These are phyloP conservation scores for Entomortierella chlamydospora DNA, from an alignment of 192 early-diverging fungal genomes.

Conservation along the genomic window DNA sequence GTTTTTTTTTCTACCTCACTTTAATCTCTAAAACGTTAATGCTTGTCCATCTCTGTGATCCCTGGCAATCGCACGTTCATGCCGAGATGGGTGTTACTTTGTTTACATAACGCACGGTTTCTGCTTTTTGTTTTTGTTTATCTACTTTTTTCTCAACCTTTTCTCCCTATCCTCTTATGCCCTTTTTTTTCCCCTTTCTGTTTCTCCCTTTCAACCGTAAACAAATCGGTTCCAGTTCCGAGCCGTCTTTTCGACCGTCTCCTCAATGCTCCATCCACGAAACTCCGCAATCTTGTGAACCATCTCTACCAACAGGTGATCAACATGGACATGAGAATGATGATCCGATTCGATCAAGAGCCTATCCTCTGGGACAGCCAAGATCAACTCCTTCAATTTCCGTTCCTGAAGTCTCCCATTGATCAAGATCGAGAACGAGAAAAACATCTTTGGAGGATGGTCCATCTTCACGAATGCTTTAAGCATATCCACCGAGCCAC, in stretches of 20 bases:
- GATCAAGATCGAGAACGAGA: constrained; percentile 83
- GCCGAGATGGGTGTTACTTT: not conserved
- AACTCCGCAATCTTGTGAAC: constrained; percentile 65
- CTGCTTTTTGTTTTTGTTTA: not conserved
- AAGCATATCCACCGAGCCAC: constrained; percentile 81
- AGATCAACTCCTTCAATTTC: constrained; percentile 72
- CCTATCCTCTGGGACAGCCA: constrained; percentile 77
- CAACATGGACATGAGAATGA: constrained; percentile 65
- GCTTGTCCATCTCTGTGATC: no score
- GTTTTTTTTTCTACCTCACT: no score
- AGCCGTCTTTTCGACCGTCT: constrained; percentile 58
- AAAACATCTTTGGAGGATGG: constrained; percentile 67
- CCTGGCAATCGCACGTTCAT: no score
- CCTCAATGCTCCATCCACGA: constrained; percentile 67
- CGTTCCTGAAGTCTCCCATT: constrained; percentile 70
- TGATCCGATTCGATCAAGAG: constrained; percentile 89
- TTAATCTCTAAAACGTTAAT: no score
- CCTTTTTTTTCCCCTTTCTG: not conserved
- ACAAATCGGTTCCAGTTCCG: constrained; percentile 63
- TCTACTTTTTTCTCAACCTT: not conserved
- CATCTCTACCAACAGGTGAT: constrained; percentile 66
- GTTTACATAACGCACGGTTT: not conserved
- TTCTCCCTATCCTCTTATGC: not conserved
- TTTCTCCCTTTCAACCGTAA: constrained; percentile 19
- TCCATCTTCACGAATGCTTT: constrained; percentile 56